Evolutionary conservation across 2,329 filamentous ascomycete species (phyloP).

Genomic region (Akanthomyces lecanii): DNA sequence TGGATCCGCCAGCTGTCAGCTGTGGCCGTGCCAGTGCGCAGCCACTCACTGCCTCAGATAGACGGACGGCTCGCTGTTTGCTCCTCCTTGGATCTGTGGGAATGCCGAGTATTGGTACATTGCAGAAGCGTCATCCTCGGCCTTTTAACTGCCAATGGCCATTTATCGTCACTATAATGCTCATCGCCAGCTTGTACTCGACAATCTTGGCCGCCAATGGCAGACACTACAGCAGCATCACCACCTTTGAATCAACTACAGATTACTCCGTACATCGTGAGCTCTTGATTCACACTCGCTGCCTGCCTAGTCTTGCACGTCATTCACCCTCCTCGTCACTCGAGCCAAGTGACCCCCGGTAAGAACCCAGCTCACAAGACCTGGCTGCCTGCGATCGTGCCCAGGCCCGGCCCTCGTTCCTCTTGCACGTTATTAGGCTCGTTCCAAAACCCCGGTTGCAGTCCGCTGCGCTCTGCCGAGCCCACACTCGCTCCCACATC

Average conservation of each 20-base stretch:
- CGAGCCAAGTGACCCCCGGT: neutral
- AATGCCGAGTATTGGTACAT: neutral
- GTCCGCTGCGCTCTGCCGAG: conserved; percentile 2
- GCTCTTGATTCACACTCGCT: neutral
- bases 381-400: neutral
- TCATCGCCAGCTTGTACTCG: neutral
- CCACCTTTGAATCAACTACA: neutral
- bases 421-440: neutral
- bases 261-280: no score
- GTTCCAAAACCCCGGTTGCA: neutral
- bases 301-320: neutral
- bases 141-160: neutral
- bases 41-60: neutral
- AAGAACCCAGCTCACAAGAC: neutral
- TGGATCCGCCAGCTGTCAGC: neutral
- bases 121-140: neutral
- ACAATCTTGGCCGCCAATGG: neutral
- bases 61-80: neutral
- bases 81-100: neutral
- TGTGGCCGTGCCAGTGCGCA: neutral
- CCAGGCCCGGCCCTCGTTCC: neutral
- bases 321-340: neutral
- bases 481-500: neutral
- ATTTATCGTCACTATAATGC: neutral
- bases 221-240: neutral